Evolutionary conservation across 2,329 filamentous ascomycete genomes (phyloP), one percentile per base, ranked within the genome.

Genomic region (Penicillium paneum): DNA sequence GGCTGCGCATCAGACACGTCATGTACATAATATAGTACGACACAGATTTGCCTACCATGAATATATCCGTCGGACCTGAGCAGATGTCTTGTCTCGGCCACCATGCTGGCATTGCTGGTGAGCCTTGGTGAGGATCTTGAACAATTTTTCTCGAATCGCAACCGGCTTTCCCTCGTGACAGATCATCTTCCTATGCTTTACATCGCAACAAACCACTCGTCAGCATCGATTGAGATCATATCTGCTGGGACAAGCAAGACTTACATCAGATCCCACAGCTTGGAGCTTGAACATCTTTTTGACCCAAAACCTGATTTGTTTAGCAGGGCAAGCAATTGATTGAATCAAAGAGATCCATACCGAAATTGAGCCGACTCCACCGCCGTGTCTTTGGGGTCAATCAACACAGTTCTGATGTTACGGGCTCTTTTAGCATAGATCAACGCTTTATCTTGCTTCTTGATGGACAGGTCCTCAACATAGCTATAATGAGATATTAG

Each of bases 261-360:
- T 54, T 62, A 78, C 76, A 62, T 74, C 68, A 38, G 69, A 64
- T 48, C 76, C 76, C 40, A 71, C 65, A 34, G 71, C 64, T 52
- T 76, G 71, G 39, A 80, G 70, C 48, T 75, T 76, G 61, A 80
- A 80, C 78, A 80, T 80, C 61, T 80, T 80, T 60, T 80, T 80
- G 24, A 78, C 78, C 78, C 78, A 80, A 56, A 80, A 80, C 43
- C 78, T 79, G 57, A 40, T 41, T 3, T 36, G 7, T 11, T 55
- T 34, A 63, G 56, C 15, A 49, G 34, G 10, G 32, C 7, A 31
- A 21, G 8, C 11, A 11, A 26, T 21, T 39, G 13, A 17, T n/a
- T 43, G 19, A 19, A 44, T 15, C 13, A 28, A 11, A 40, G 31
- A 31, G 29, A 51, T 45, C n/a, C 62, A 47, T 68, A 79, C 77